Percentiles rank a stretch among this genome's conserved stretches.
These are phyloP conservation scores for Rubia yunnanensis DNA, from an alignment of 257 asterid species.

Conservation along the genomic window DNA sequence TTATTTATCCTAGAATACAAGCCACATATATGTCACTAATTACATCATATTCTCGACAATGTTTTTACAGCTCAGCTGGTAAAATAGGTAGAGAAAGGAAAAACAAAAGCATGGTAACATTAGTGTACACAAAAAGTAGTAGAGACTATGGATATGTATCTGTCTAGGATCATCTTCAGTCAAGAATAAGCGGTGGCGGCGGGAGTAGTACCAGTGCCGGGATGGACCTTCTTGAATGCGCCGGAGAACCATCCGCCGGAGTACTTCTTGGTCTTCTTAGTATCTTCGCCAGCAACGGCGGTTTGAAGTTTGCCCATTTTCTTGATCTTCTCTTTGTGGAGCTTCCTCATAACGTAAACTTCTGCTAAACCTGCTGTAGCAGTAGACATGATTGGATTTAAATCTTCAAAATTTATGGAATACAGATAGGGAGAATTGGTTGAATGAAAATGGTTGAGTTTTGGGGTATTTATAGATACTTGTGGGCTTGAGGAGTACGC, in stretches of 20 bases:
- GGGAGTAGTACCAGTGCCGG: background rate
- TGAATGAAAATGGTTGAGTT: background rate
- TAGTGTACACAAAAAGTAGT: no score
- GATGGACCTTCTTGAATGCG: slow-evolving; percentile 13
- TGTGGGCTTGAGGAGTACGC: background rate
- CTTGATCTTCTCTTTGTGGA: slow-evolving; percentile 21
- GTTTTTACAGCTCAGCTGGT: no score
- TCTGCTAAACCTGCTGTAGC: slow-evolving; percentile 25
- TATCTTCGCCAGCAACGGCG: background rate
- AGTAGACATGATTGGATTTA: background rate
- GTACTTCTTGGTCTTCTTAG: background rate
- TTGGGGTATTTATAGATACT: background rate
- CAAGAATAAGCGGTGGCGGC: background rate
- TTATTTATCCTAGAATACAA: no score
- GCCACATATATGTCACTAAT: no score
- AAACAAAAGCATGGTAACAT: no score
- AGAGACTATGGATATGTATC: no score
- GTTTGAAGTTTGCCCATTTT: slow-evolving; percentile 5
- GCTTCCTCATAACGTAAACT: slow-evolving; percentile 16
- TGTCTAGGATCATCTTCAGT: no score
- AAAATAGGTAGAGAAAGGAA: no score
- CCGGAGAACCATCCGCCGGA: slow-evolving; percentile 13
- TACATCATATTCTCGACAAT: no score
- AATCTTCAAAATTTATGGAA: background rate
- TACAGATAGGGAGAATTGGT: no score